Evolutionary conservation across 192 early-diverging fungal species (phyloP).

Genomic region (Coemansia sp.): DNA sequence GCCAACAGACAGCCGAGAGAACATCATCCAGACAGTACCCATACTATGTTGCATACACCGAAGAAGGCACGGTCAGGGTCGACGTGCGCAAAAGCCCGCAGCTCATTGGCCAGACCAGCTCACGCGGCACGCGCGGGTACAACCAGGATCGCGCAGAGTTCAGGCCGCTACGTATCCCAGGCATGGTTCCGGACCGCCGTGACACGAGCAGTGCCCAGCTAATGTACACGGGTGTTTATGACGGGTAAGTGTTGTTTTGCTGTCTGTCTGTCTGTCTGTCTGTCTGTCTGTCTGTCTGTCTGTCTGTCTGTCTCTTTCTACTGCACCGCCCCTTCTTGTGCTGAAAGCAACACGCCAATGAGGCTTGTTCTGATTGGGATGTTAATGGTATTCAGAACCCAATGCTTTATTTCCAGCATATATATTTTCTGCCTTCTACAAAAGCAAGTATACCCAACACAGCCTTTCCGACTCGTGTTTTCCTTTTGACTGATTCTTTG

Average conservation of each 20-base stretch:
- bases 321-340: no score
- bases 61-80: conserved; percentile 48
- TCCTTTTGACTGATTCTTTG: no score
- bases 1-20: neutral
- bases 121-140: conserved; percentile 42
- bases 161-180: conserved; percentile 51
- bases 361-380: neutral
- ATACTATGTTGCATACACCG: conserved; percentile 50
- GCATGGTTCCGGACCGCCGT: conserved; percentile 45
- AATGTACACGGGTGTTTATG: conserved; percentile 49
- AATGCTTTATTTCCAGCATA: conserved; percentile 8
- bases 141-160: conserved; percentile 54
- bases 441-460: no score
- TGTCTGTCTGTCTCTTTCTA: no score
- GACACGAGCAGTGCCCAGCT: conserved; percentile 50
- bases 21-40: conserved; percentile 17
- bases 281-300: neutral
- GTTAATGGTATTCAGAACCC: neutral
- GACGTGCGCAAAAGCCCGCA: conserved; percentile 54
- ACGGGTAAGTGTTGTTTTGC: conserved; percentile 33
- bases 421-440: neutral
- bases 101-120: conserved; percentile 42
- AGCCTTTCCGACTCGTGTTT: no score
- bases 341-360: neutral
- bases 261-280: neutral